Conservation (phyloP, 2,329 filamentous ascomycete genomes). For the Arthrobotrys sinensis region DNA sequence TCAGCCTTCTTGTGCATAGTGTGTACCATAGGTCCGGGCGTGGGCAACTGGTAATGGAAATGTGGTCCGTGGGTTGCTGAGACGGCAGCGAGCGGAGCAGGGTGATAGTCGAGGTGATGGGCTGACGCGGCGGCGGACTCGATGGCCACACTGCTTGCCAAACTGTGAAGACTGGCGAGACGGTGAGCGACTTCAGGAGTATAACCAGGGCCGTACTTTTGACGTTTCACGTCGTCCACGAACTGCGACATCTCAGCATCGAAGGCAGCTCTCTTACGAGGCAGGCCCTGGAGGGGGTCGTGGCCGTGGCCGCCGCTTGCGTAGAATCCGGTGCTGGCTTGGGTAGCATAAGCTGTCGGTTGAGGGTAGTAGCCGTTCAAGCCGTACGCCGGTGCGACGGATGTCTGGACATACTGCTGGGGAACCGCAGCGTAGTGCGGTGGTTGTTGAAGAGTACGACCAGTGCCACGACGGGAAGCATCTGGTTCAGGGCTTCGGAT, state of each 20-base stretch:
- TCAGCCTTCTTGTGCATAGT: slow-evolving; percentile 95
- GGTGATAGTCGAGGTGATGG: slow-evolving; percentile 72
- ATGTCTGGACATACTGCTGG: slow-evolving; percentile 51
- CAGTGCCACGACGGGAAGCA: slow-evolving; percentile 65
- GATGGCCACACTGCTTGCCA: slow-evolving; percentile 73
- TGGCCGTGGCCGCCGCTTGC: slow-evolving; percentile 78
- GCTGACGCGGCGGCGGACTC: slow-evolving; percentile 67
- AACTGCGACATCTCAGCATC: slow-evolving; percentile 74
- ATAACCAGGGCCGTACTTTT: slow-evolving; percentile 88
- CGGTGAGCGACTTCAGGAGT: slow-evolving; percentile 93
- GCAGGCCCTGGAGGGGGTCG: slow-evolving; percentile 72
- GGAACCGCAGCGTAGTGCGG: slow-evolving; percentile 60
- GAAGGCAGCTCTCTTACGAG: slow-evolving; percentile 55
- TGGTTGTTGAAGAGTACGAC: slow-evolving; percentile 60
- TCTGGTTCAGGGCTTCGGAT: slow-evolving; percentile 75
- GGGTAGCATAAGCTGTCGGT: slow-evolving; percentile 30
- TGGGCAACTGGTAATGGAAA: slow-evolving; percentile 69
- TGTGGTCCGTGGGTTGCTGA: slow-evolving; percentile 69
- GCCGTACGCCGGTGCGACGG: slow-evolving; percentile 50
- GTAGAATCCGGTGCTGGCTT: slow-evolving; percentile 68
- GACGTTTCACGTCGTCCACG: slow-evolving; percentile 92
- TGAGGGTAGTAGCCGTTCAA: slow-evolving; percentile 58
- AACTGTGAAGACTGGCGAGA: slow-evolving; percentile 83
- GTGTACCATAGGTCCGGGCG: slow-evolving; percentile 76
- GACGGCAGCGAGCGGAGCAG: slow-evolving; percentile 71